A percentile compares a stretch with the other conserved stretches of the same genome.
These are phyloP conservation scores for Mycena pura DNA, from an alignment of 768 basidiomycete genomes.

Conservation along the genomic window DNA sequence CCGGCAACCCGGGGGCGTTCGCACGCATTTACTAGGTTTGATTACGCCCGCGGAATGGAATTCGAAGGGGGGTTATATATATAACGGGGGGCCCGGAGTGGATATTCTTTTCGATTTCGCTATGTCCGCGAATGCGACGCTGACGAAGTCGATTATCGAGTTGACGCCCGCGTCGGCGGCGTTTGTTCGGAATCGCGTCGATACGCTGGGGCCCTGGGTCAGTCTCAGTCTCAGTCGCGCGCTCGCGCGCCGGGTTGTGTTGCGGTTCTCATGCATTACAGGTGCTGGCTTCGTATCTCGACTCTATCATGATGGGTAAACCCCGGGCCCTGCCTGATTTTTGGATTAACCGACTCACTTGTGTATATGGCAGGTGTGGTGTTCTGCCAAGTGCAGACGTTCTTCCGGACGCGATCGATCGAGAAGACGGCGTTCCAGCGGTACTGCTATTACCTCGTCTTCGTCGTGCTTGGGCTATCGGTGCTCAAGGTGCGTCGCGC, in stretches of 20 bases:
- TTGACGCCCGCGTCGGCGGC: neutral
- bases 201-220: slow-evolving; percentile 6
- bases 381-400: slow-evolving; percentile 9
- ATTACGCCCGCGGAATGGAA: too few relatives aligned
- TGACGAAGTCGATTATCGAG: slow-evolving; percentile 1
- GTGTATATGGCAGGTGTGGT: slow-evolving; percentile 4
- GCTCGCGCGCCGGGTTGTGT: too few relatives aligned
- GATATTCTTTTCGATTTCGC: too few relatives aligned
- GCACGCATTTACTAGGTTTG: too few relatives aligned
- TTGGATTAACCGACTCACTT: neutral
- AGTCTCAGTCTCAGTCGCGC: too few relatives aligned
- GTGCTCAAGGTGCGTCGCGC: slow-evolving; percentile 3
- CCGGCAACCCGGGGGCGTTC: too few relatives aligned
- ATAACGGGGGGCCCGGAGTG: too few relatives aligned
- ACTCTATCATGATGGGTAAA: slow-evolving; percentile 7
- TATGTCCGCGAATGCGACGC: too few relatives aligned
- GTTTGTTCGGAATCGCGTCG: neutral
- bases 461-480: neutral
- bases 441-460: slow-evolving; percentile 7
- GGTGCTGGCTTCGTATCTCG: neutral
- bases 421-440: neutral
- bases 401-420: neutral
- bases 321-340: neutral
- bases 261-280: neutral
- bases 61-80: too few relatives aligned